Percentiles rank a stretch among this genome's conserved stretches.
These are phyloP conservation scores for Calonectria hawksworthii DNA, from an alignment of 2,329 filamentous ascomycete species.

Conservation along the genomic window DNA sequence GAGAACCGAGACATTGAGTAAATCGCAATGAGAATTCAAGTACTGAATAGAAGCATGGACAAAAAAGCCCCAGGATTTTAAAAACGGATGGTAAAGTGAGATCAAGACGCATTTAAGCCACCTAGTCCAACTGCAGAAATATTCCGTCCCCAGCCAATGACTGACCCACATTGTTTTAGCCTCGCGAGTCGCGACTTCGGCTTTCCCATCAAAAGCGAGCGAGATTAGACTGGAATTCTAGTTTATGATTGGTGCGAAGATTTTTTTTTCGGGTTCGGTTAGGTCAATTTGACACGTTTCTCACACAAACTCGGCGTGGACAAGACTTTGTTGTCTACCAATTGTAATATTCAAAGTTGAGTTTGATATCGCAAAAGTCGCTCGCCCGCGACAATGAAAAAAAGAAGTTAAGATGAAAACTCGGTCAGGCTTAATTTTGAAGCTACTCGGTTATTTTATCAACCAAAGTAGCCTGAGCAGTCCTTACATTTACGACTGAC, in stretches of 20 bases:
- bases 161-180: background rate
- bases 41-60: too few relatives aligned
- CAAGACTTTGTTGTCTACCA: background rate
- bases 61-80: background rate
- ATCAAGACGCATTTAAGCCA: background rate
- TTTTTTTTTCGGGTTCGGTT: background rate
- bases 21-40: too few relatives aligned
- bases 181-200: slow-evolving; percentile 2
- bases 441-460: background rate
- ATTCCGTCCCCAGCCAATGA: background rate
- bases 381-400: background rate
- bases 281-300: background rate
- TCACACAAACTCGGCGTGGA: background rate
- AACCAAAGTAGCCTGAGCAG: too few relatives aligned
- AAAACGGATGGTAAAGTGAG: background rate
- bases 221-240: background rate
- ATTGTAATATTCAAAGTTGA: background rate
- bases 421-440: background rate
- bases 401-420: background rate
- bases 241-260: background rate
- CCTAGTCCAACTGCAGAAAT: background rate
- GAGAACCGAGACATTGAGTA: background rate
- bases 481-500: background rate
- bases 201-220: background rate
- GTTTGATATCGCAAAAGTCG: background rate